Evolutionary conservation across 2,329 filamentous ascomycete genomes (phyloP).

Genomic region (Botryotinia convoluta): DNA sequence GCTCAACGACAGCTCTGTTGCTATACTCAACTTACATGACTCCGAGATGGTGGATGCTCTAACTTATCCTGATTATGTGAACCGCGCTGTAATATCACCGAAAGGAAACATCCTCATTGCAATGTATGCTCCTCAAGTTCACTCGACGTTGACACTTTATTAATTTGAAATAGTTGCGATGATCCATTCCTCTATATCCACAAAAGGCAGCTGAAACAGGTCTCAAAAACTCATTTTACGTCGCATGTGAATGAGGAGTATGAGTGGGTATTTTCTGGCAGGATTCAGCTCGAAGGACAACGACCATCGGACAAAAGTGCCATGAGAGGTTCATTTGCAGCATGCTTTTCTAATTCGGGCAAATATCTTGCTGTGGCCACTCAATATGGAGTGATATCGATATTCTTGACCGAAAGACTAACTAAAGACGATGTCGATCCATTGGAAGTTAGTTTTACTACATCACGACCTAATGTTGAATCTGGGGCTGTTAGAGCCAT

Average conservation of each 20-base stretch:
- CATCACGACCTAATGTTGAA: conserved; percentile 58
- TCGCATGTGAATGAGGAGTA: conserved; percentile 37
- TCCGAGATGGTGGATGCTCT: conserved; percentile 68
- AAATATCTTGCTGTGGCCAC: conserved; percentile 72
- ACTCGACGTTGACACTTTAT: background rate
- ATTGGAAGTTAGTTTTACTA: conserved; percentile 72
- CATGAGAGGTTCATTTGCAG: conserved; percentile 70
- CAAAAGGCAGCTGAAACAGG: conserved; percentile 43
- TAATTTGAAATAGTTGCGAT: conserved; percentile 47
- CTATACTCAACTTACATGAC: conserved; percentile 73
- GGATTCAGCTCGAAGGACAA: conserved; percentile 58
- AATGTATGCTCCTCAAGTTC: conserved; percentile 52
- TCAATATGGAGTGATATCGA: conserved; percentile 75
- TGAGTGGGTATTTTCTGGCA: conserved; percentile 52
- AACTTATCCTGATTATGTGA: conserved; percentile 79
- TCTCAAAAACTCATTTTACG: conserved; percentile 27
- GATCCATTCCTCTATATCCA: conserved; percentile 86
- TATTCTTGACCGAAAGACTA: conserved; percentile 61
- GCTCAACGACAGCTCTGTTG: conserved; percentile 90
- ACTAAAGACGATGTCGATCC: conserved; percentile 50
- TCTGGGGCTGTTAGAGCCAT: conserved; percentile 81
- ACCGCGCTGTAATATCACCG: conserved; percentile 90
- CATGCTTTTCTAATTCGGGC: conserved; percentile 71
- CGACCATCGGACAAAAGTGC: conserved; percentile 52
- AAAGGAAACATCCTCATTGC: conserved; percentile 78